These are phyloP conservation scores for Chrysochromulina tobinii DNA, from an alignment of 78 protist genomes.

Conservation along the genomic window DNA sequence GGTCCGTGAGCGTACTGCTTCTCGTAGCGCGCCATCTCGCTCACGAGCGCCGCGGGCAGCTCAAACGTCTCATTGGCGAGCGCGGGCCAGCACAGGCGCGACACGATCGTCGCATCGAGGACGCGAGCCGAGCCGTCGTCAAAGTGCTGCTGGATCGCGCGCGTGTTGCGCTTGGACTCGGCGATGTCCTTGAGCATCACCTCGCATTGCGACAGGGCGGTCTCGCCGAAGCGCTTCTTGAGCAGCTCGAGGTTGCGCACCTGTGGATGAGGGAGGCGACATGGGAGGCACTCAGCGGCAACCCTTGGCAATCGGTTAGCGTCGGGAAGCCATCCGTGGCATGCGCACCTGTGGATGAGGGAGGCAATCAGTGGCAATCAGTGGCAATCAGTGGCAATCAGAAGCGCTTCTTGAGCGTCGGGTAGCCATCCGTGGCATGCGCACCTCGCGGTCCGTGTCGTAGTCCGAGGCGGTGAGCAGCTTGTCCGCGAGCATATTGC, in stretches of 20 bases:
- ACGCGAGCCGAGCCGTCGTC: neutral
- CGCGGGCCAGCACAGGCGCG: constrained; percentile 77
- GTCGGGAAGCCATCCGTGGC: too few relatives aligned
- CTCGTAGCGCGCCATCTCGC: constrained; percentile 39
- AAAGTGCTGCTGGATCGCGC: neutral
- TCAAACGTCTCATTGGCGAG: constrained; percentile 45
- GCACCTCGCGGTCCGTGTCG: constrained; percentile 51
- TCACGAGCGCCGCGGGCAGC: constrained; percentile 39
- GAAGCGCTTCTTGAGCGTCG: too few relatives aligned
- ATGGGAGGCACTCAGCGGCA: too few relatives aligned
- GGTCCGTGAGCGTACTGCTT: constrained; percentile 39
- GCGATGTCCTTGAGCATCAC: constrained; percentile 80
- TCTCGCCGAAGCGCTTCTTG: constrained; percentile 86
- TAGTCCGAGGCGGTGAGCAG: constrained; percentile 29
- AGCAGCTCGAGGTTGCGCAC: constrained; percentile 70
- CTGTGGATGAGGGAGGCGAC: neutral
- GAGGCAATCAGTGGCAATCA: too few relatives aligned
- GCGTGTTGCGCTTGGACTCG: constrained; percentile 69
- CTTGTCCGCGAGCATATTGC: constrained; percentile 68
- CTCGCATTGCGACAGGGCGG: constrained; percentile 63
- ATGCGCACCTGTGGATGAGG: too few relatives aligned
- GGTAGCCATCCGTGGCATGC: neutral
- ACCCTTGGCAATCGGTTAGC: too few relatives aligned
- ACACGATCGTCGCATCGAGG: constrained; percentile 48
- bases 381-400: too few relatives aligned